Evolutionary conservation across 2,329 filamentous ascomycete genomes (phyloP), one percentile per base, ranked within the genome.

Genomic region (Paecilomyces niveus): DNA sequence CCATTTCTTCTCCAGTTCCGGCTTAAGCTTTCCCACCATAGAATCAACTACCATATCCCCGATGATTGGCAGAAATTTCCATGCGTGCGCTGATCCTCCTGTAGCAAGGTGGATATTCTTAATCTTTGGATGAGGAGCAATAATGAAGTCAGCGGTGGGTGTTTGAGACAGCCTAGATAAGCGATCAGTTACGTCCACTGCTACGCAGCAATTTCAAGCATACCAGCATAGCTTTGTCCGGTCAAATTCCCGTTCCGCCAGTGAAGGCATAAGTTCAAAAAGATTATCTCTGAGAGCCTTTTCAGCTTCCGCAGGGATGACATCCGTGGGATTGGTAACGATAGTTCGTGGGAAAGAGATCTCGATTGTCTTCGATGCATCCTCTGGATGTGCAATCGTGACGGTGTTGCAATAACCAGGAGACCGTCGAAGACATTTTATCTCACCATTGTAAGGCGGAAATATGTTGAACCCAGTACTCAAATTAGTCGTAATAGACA

Each of bases 401-500:
- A 64, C 58, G 4, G 64, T 68, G 56, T 68, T 68, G 22, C 53
- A 53, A 55, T 65, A 67, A 18, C 64, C 64, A 15, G 57, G 56
- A 2, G 63, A 67, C 10, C 67, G 59, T n/a, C 64, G 61, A n/a
- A 70, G 58, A n/a, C 62, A 58, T 56, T 70, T 70, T 21, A 66
- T 66, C 59, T 68, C 65, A n/a, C 66, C 65, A 11, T 60, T 51
- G 53, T 68, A 62, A 1, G 55, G 55, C 7, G 67, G 65, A 45
- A 69, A 69, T 21, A 69, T 55, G 54, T 69, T 69, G 39, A 69
- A 59, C 2, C 67, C 67, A 6, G 66, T 69, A 57, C 56, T 62
- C 10, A 68, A 52, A 55, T 68, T 69, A 2, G 67, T 70, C 7
- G 65, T 68, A 53, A 68, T 68, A 6, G 67, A 65, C 65, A 70